Base-by-base conservation (phyloP, 768 basidiomycete species). In the Suillus clintonianus region DNA sequence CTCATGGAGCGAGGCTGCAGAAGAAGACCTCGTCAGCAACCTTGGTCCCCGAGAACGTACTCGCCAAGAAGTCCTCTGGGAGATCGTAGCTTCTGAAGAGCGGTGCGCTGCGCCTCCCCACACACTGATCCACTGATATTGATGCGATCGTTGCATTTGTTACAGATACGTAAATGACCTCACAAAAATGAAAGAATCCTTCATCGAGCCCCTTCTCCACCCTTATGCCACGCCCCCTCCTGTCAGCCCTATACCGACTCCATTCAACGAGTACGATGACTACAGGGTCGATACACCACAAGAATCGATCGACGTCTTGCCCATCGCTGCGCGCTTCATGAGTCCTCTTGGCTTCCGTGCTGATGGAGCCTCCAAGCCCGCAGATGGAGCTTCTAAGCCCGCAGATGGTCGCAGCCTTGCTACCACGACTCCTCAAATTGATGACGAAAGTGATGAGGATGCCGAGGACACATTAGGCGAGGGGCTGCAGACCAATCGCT, bases 61-160 rank as follows among this genome's bases (percentile, higher is more conserved):
- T 43, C 86, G 96, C 59, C 96, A 98, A 76, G 96, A 98, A 79
- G 96, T 98, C 7, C 77, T 98, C 32, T 97, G 94, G 81, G 96
- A 98, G 80, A 98, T 98, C 68, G 95, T 98, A 56, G 90, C 92
- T 36, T 95, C 93, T 68, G 96, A 98, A 79, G 95, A 98, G 76
- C 88, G 95, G 93, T 94, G 71, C 58, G 86, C 58, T 17, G 54
- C 59, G 11, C 47, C 41, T 65, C 64, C 34, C 45, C 4, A 36
- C 45, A 30, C 4, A n/a, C 54, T 54, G 42, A 67, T 58, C 53
- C 32, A 43, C 41, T 39, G 22, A 45, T 43, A 30, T 61, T 63
- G 17, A n/a, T 57, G 19, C 32, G 32, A 59, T 57, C 56, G 39
- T 41, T 30, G 24, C 17, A 32, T 53, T 60, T 36, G 39, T 63